Base-by-base conservation (phyloP, 192 early-diverging fungal species). In the Anaeromyces robustus region DNA sequence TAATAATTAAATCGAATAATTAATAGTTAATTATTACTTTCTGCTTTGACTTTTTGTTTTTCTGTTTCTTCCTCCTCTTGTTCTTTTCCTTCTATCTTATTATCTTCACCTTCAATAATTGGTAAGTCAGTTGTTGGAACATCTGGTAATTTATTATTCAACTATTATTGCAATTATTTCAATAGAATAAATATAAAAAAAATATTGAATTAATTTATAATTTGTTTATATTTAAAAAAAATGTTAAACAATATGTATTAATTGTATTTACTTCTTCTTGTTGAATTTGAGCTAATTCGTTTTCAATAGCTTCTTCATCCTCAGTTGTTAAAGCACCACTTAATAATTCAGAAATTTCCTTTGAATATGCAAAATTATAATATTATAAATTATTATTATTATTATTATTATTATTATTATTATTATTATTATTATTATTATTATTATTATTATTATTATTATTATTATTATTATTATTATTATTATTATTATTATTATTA, bases 261-360 rank as follows among this genome's bases (percentile, higher is more conserved):
- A 22, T 16, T 52, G 22, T 22, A 52, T 22, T 52, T 68, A 68
- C 89, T 80, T 87, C 82, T 34, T 84, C 87, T 39, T 84, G 85
- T 80, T 89, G 85, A 28, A 95, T 85, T 85, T 85, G 85, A 41
- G 94, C 95, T 32, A 98, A 86, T 86, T 98, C 94, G 29, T 83
- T 83, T 84, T 93, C 85, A 39, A 96, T 93, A 12, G 94, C 94
- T 52, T 95, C 95, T 78, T 96, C 95, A 82, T 96, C 96, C 29
- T 95, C 93, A 5, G 85, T 85, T 19, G 94, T 91, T 52, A 98
- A 87, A 30, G 89, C 87, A n/a, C 88, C 86, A 39, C 89, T 89
- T 30, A 99, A 84, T 26, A 95, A 79, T 52, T 97, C 92, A 77
- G 92, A 90, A 81, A 96, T 93, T 89, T 96, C 94, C 90, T 93